phyloP scores from a whole-genome alignment of 208 protist genomes.

The Acanthamoeba sp. region DNA sequence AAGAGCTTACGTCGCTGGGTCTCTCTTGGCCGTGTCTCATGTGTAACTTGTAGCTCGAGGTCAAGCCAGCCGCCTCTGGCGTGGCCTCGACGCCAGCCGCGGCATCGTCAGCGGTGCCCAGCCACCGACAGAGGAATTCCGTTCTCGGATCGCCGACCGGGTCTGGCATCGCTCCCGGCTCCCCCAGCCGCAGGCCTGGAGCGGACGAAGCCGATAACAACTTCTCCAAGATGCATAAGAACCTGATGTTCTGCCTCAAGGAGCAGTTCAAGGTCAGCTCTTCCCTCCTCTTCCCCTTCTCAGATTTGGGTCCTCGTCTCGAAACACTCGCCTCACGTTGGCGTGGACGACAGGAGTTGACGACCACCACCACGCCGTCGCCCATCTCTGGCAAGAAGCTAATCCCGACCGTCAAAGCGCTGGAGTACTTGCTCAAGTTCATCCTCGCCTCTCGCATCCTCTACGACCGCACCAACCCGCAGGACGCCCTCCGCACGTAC shows the following conservation, averaged over 20 bases:
- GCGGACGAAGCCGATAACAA: slow-evolving; percentile 27
- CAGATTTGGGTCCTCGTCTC: too few species aligned
- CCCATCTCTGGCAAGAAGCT: slow-evolving; percentile 66
- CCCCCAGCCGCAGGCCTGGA: background rate
- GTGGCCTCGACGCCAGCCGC: background rate
- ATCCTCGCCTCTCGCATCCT: slow-evolving; percentile 57
- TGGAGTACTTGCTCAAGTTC: slow-evolving; percentile 84
- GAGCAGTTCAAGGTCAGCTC: slow-evolving; percentile 63
- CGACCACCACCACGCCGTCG: background rate
- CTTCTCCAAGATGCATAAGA: slow-evolving; percentile 76
- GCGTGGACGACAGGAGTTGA: background rate
- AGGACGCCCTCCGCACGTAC: slow-evolving; percentile 57
- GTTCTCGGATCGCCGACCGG: background rate
- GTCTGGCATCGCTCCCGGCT: background rate
- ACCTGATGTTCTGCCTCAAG: slow-evolving; percentile 62
- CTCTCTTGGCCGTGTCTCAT: background rate
- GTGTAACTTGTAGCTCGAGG: too few species aligned
- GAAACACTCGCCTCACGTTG: background rate
- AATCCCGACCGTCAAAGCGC: slow-evolving; percentile 68
- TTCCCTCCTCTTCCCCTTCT: background rate
- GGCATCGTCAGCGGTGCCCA: background rate
- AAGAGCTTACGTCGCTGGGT: background rate
- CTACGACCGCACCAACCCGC: slow-evolving; percentile 61
- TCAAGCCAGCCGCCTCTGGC: background rate
- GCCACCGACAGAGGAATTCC: background rate